Base-by-base conservation (phyloP, 176 grass and related monocot genomes). In the Zoysia pacifica region DNA sequence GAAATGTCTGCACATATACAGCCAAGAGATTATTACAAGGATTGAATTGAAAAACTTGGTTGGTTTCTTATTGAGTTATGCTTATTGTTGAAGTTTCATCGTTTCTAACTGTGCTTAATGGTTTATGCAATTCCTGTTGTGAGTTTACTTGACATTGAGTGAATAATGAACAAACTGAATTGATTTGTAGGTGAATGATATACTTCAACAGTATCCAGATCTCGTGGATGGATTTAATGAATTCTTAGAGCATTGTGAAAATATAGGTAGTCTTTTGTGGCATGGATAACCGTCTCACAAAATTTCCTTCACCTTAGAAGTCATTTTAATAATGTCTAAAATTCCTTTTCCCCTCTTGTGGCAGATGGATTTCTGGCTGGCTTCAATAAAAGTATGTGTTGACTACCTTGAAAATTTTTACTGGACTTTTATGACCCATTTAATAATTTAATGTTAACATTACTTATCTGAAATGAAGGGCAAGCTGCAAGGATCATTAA, bases 1-100 rank as follows among this genome's bases (percentile, higher is more conserved):
- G 86, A 99, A 99, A 91, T 99, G 96, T 53, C 92, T 99, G 89
- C 84, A 99, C 86, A 99, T 99, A 54, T 99, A 99, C 81, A 99
- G 92, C 85, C 88, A 99, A 56, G 92, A 99, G 77, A 99, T 99
- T 82, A 95, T 99, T 87, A 99, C 87, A 4, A 88, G 92, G 61
- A 90, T 73, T 76, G 96, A 99, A 95, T 73, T 99, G 71, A 95
- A 99, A 69, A 99, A 95, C 81, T 77, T 99, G 88, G 96, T 99
- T 62, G 82, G 88, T 69, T 83, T 85, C 67, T 81, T 44, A 28
- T 52, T 71, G 9, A 72, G 35, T 67, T 55, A 50, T 39, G 42
- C 59, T 50, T 18, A 65, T 5, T 55, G 56, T 58, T 84, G 79
- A 19, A 28, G 19, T 43, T 65, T n/a, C 14, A 3, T 41, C 10